Evolutionary conservation across 148 eudicot genomes (phyloP).

Genomic region (Fagopyrum homotropicum): DNA sequence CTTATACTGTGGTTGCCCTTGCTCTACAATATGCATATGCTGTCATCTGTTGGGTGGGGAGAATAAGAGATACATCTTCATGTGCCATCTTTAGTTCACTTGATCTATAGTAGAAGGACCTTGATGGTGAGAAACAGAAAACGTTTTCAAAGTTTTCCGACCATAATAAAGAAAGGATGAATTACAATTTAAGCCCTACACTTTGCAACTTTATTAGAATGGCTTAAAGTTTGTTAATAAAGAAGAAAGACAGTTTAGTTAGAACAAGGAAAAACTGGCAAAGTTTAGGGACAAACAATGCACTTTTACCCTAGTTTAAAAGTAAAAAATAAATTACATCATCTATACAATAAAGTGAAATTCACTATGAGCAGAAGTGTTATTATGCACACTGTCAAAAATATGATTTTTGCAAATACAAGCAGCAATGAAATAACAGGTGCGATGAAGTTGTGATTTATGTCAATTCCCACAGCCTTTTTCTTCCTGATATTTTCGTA

Average conservation of each 20-base stretch:
- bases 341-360: not conserved
- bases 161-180: not conserved
- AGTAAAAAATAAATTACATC: not conserved
- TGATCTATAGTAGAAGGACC: not conserved
- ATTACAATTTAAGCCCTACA: no score
- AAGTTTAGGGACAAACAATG: no score
- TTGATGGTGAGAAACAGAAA: not conserved
- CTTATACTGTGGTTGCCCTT: not conserved
- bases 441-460: not conserved
- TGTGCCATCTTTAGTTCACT: not conserved
- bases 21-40: not conserved
- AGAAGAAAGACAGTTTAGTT: no score
- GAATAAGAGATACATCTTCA: not conserved
- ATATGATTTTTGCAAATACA: not conserved
- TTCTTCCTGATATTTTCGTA: not conserved
- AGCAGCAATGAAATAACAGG: not conserved
- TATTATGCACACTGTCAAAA: not conserved
- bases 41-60: not conserved
- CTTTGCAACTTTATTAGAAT: no score
- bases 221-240: no score
- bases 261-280: no score
- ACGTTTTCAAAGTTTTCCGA: not conserved
- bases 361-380: not conserved
- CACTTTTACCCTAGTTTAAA: no score
- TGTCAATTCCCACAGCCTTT: not conserved